Base-by-base conservation (phyloP, 257 asterid species). In the Solanum bulbocastanum region DNA sequence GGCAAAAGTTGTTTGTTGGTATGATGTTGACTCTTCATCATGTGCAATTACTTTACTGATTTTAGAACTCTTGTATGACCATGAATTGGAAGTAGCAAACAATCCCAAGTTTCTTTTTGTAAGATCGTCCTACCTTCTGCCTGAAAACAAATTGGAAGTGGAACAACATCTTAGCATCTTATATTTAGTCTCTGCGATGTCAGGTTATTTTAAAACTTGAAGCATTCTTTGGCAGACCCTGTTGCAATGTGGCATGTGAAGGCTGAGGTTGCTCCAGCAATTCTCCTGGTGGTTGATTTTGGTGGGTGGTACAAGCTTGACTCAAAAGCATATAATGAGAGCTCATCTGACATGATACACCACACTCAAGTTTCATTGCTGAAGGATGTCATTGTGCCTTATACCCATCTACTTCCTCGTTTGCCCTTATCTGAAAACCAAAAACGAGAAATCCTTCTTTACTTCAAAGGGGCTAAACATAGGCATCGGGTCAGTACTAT, bases 181-280 rank as follows among this genome's bases (percentile, higher is more conserved):
- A 94, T 95, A 88, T 93, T 85, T 69, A 94, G 96, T 90, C 91
- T 94, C 91, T 95, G 94, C 92, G 91, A 89, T 93, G 97, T 90
- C 98, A 95, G 98, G 98, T 91, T 94, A 86, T 94, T 91, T 93
- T 95, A 95, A 93, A 95, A 91, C 93, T 94, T 96, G 98, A 94
- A 95, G 98, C 96, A 90, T 94, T 95, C 93, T 95, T 94, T 96
- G 99, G 97, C 99, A 96, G 98, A 96, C 98, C 99, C 99, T 87
- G 97, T 95, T 89, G 96, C 99, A 40, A 92, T 96, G 98, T 95
- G 96, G 96, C 99, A 96, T 87, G 92, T 96, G 84, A 95, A 91
- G 90, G 98, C 93, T 5, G 98, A 96, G 91, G 93, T 95, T 27
- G 93, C 98, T 89, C 98, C 98, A 35, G 97, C 98, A 27, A 44